Conservation (phyloP, 306 rosid genomes). For the Pueraria montana region DNA sequence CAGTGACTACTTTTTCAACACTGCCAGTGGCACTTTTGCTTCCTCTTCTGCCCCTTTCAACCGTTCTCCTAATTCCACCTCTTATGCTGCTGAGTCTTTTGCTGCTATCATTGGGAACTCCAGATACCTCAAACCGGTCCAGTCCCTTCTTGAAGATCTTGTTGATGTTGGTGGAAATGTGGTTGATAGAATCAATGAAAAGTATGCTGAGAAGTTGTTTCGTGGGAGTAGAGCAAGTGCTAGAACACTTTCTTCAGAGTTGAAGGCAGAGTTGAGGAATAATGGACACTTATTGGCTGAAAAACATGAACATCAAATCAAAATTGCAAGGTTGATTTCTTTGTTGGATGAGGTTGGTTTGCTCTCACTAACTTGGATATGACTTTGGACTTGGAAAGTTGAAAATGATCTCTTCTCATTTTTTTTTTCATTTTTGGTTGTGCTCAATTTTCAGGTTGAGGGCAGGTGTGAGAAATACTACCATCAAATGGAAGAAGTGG, state of each 20-base stretch:
- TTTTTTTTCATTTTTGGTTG: not conserved
- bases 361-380: constrained; percentile 28
- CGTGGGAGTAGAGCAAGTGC: constrained; percentile 72
- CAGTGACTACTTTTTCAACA: constrained; percentile 61
- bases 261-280: constrained; percentile 65
- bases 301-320: constrained; percentile 69
- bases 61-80: constrained; percentile 61
- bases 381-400: not conserved
- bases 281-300: constrained; percentile 66
- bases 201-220: constrained; percentile 57
- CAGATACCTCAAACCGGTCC: constrained; percentile 71
- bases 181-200: constrained; percentile 65
- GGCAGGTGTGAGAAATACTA: constrained; percentile 75
- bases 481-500: constrained; percentile 82
- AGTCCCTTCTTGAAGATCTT: constrained; percentile 75
- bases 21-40: constrained; percentile 50
- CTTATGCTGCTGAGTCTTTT: constrained; percentile 64
- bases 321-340: constrained; percentile 67
- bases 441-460: constrained; percentile 68
- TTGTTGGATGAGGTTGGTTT: constrained; percentile 74
- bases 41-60: constrained; percentile 58
- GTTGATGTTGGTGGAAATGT: constrained; percentile 68
- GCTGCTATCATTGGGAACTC: constrained; percentile 65
- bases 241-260: constrained; percentile 64
- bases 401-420: not conserved